Evolutionary conservation across 164 flowering plant genomes (phyloP), one percentile per base, ranked within the genome.

Genomic region (Umbilicus rupestris): DNA sequence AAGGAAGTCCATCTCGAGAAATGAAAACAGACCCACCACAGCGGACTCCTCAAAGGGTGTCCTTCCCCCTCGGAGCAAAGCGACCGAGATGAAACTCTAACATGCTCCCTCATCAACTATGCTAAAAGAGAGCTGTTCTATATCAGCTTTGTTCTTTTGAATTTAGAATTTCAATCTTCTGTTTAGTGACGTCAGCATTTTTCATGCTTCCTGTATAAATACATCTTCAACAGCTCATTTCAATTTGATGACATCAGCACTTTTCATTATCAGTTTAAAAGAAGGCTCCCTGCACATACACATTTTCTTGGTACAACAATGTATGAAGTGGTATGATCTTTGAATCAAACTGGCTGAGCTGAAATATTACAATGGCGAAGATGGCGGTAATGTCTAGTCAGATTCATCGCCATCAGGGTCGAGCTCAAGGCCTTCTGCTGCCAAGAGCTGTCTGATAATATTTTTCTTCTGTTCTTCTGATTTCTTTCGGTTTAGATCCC

Each of bases 361-460:
- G 4, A 55, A 30, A 65, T 57, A 39, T 10, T 28, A 12, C 44
- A 35, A 57, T 63, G 3, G 14, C 6, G n/a, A 33, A 17, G 44
- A 44, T 19, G 30, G 68, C 19, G 26, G 4, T 35, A 9, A 5
- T 7, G 26, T 33, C 73, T 79, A 80, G 26, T 22, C 49, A 46
- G 73, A 58, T 39, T 85, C 79, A 50, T 90, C 86, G 22, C 77
- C 84, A 47, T 85, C 90, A 9, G 82, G 70, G 29, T 78, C 97
- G 28, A 90, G 90, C 75, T 94, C 97, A 44, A 94, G 89, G 42
- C 97, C 98, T 76, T 94, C 98, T 11, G 85, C 92, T 9, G 96
- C 98, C 64, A 94, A 79, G 70, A 94, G 97, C 74, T 78, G 83
- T 60, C 69, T 71, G 52, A 90, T 81, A 30, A 75, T 70, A 64